Conservation (phyloP, 2,329 filamentous ascomycete genomes). For the Ophiocordyceps australis region DNA sequence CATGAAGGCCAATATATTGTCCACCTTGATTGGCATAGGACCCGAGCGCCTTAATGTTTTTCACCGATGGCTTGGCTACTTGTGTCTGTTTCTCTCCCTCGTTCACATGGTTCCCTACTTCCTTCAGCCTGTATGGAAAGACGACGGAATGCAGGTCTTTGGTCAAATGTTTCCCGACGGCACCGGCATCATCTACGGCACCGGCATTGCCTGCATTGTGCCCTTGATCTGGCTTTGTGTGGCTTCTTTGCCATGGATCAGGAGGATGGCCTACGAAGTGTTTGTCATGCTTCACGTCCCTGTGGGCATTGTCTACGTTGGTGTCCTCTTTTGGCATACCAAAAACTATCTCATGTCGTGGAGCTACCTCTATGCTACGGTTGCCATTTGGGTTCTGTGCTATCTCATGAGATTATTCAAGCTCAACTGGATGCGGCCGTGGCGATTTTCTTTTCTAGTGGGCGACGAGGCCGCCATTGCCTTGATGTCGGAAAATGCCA, state of each 20-base stretch:
- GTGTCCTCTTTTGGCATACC: constrained; percentile 86
- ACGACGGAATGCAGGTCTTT: constrained; percentile 55
- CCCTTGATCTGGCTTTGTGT: constrained; percentile 71
- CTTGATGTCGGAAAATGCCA: constrained; percentile 78
- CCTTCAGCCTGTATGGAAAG: constrained; percentile 70
- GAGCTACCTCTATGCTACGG: constrained; percentile 69
- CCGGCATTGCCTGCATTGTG: constrained; percentile 64
- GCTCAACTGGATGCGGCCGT: constrained; percentile 76
- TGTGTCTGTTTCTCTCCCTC: constrained; percentile 67
- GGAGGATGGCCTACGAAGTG: constrained; percentile 65
- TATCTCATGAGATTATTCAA: constrained; percentile 64
- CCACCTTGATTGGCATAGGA: constrained; percentile 72
- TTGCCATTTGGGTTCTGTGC: constrained; percentile 61
- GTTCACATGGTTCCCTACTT: constrained; percentile 84
- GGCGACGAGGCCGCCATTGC: constrained; percentile 85
- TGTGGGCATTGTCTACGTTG: constrained; percentile 63
- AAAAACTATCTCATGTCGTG: constrained; percentile 84
- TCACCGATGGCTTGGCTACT: constrained; percentile 79
- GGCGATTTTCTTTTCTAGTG: constrained; percentile 63
- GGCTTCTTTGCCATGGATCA: constrained; percentile 64
- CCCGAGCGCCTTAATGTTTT: constrained; percentile 85
- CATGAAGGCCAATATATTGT: constrained; percentile 80
- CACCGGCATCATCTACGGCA: constrained; percentile 63
- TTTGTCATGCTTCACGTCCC: constrained; percentile 75
- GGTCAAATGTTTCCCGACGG: constrained; percentile 46